Evolutionary conservation across 768 basidiomycete genomes (phyloP), one percentile per base, ranked within the genome.

Genomic region (Hygrocybe punicea): DNA sequence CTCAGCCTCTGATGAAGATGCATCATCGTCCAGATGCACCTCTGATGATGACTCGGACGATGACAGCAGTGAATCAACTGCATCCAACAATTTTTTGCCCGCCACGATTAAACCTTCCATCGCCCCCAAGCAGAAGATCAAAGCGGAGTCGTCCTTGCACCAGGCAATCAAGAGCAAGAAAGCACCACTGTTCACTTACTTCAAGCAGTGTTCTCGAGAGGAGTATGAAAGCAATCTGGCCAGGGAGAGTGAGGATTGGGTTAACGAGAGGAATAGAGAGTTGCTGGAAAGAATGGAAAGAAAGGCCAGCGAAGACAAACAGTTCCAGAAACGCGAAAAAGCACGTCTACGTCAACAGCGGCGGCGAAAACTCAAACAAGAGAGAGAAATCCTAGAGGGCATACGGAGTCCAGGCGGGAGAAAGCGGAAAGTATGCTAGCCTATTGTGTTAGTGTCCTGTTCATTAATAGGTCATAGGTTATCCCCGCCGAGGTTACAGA

Each of bases 361-460:
- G 19, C 50, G 13, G 5, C 50, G 50, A 13, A 9, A 3, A 3
- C 2, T 6, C 4, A 51, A 29, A 34, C 29, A 25, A 14, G 50
- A 51, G 6, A 33, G 29, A 4, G 50, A 51, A 24, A 51, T 37
- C 29, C 16, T 37, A 2, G 4, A 3, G 16, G 50, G 50, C 33
- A 16, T 34, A 6, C 29, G 50, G 11, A 23, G 21, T 16, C 36
- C 50, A 3, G 36, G 50, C 4, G 50, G 50, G 3, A 4, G 29
- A 51, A 51, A 51, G 14, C 2, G 50, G 19, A 51, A 51, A 24
- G 50, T 51, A n/a, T n/a, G n/a, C n/a, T 23, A 51, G n/a, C 33
- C 2, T 6, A n/a, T 5, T 47, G 16, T 19, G 21, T 23, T 17
- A n/a, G n/a, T n/a, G n/a, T n/a, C n/a, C n/a, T n/a, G n/a, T n/a